phyloP scores from a whole-genome alignment of 2,329 filamentous ascomycete genomes.

The Cercospora citrullina region DNA sequence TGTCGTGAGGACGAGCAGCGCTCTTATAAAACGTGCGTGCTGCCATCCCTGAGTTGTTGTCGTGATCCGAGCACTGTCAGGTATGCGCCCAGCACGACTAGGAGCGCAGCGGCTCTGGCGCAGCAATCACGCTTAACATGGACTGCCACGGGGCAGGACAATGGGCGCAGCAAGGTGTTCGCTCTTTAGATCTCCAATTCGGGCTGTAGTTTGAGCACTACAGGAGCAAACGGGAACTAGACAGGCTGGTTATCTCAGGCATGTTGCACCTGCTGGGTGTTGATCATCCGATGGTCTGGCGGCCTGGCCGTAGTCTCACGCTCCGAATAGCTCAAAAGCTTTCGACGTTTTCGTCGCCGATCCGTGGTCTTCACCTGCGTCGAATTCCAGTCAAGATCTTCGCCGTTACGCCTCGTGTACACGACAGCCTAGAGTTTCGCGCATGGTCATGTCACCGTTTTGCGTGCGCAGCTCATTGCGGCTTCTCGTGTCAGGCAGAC shows the following conservation, averaged over 20 bases:
- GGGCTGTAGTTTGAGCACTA: neutral
- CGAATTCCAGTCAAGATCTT: neutral
- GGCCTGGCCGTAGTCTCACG: neutral
- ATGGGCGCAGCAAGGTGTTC: neutral
- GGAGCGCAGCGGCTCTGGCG: neutral
- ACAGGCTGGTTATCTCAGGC: neutral
- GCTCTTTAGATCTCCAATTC: neutral
- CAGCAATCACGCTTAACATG: slow-evolving; percentile 6
- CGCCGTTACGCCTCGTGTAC: neutral
- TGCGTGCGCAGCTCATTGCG: neutral
- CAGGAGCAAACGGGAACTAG: neutral
- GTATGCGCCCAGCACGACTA: neutral
- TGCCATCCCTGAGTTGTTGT: slow-evolving; percentile 4
- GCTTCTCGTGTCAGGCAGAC: neutral
- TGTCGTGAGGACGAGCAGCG: neutral
- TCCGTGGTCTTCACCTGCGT: neutral
- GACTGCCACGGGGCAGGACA: neutral
- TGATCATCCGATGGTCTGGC: neutral
- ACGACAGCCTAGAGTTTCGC: neutral
- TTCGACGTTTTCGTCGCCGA: neutral
- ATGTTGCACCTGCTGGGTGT: neutral
- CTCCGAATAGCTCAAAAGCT: neutral
- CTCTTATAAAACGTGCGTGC: neutral
- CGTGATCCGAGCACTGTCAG: neutral
- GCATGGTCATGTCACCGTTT: neutral